Conservation (phyloP, 2,329 filamentous ascomycete species). For the Orbilia quercus region DNA sequence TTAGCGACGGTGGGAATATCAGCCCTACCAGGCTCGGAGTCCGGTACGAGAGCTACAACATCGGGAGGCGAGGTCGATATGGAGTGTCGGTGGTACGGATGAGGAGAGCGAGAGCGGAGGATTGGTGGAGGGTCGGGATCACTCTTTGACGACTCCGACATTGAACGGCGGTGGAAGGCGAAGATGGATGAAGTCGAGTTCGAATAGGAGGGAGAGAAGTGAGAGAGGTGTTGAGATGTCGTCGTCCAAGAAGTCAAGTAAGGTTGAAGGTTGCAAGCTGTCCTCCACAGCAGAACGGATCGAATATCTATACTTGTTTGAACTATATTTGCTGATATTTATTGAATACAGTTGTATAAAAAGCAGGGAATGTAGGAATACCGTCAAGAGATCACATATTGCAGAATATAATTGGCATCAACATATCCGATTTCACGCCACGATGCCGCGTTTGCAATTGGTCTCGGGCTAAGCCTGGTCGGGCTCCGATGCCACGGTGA, state of each 20-base stretch:
- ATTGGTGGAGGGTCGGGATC: slow-evolving; percentile 40
- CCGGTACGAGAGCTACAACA: slow-evolving; percentile 15
- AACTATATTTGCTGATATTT: too few relatives aligned
- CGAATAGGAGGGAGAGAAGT: slow-evolving; percentile 2
- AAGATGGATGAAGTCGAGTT: too few relatives aligned
- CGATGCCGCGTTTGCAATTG: slow-evolving; percentile 41
- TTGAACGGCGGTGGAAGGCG: slow-evolving; percentile 40
- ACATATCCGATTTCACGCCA: slow-evolving; percentile 27
- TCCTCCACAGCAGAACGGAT: slow-evolving; percentile 1
- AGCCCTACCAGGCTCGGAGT: slow-evolving; percentile 46
- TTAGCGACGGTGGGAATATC: too few relatives aligned
- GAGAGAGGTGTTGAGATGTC: slow-evolving; percentile 32
- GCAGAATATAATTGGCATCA: too few relatives aligned
- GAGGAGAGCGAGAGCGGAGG: slow-evolving; percentile 51
- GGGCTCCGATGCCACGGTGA: slow-evolving; percentile 23
- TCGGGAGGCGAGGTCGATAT: slow-evolving; percentile 37
- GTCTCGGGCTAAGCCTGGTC: slow-evolving; percentile 21
- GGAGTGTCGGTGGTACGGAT: slow-evolving; percentile 47
- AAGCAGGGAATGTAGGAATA: slow-evolving; percentile 6
- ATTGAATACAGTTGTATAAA: too few relatives aligned
- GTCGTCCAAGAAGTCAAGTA: too few relatives aligned
- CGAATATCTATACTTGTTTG: too few relatives aligned
- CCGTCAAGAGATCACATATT: too few relatives aligned
- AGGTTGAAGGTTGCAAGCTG: slow-evolving; percentile 26
- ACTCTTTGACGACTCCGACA: slow-evolving; percentile 49